Evolutionary conservation across 2,329 filamentous ascomycete genomes (phyloP), one percentile per base, ranked within the genome.

Genomic region (Diatrype stigma): DNA sequence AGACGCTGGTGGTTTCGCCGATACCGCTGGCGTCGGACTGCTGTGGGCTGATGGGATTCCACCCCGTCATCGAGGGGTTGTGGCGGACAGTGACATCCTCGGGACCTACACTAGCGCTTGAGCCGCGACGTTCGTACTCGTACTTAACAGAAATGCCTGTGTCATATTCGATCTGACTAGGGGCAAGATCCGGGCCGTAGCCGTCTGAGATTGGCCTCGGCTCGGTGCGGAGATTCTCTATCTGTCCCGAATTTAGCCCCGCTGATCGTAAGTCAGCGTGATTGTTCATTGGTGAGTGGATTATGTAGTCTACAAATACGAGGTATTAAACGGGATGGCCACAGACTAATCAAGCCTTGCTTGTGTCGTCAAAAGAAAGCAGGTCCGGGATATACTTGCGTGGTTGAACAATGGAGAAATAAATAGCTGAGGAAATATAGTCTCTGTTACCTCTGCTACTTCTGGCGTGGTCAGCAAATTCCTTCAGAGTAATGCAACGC

Each of bases 111-210:
- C 47, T 37, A 53, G 42, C 11, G 34, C 42, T 42, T 6, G 54
- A 49, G 23, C 50, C 42, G 22, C 48, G 50, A n/a, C 54, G 54
- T 34, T 56, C 54, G 21, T 46, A 42, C 48, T 56, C 54, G 21
- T 46, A 42, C 48, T 58, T 58, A 21, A 54, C 50, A 34, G 30
- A 40, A 50, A 42, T 42, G 14, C 21, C 21, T 11, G 42, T 46
- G 21, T 45, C 49, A 44, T 38, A 35, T 26, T 40, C 12, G 23
- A 23, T 3, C 40, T 44, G 14, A 7, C 12, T 11, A 23, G 40
- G 40, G 37, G 37, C 37, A n/a, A n/a, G n/a, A n/a, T n/a, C n/a
- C n/a, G n/a, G n/a, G n/a, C n/a, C n/a, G n/a, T n/a, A n/a, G n/a
- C n/a, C n/a, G n/a, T n/a, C 40, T 7, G 21, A 12, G 22, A 26